Percentiles rank a stretch among this genome's conserved stretches.
Conservation (phyloP, 1,139 yeast genomes). For the Blastobotrys persicus region DNA sequence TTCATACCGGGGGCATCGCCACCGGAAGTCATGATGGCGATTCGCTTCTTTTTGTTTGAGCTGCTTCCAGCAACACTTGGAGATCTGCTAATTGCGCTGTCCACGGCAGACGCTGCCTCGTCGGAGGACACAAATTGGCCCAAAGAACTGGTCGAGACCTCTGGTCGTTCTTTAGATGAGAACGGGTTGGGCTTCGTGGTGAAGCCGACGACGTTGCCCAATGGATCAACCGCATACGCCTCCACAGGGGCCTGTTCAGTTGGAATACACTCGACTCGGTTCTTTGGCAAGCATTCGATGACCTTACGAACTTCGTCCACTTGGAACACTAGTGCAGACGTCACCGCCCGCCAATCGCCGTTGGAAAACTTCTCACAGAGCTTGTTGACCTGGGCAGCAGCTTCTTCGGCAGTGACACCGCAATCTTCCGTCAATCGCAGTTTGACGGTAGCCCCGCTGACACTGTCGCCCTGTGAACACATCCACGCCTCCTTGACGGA, state of each 20-base stretch:
- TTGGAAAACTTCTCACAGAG: constrained; percentile 23
- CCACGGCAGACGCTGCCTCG: background rate
- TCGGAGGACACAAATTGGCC: constrained; percentile 1
- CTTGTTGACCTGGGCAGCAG: constrained; percentile 13
- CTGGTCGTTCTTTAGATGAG: constrained; percentile 24
- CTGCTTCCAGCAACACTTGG: background rate
- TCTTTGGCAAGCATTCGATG: constrained; percentile 16
- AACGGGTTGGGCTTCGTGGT: constrained; percentile 41
- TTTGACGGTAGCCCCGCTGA: constrained; percentile 34
- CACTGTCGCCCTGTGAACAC: constrained; percentile 26
- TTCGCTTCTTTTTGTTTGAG: constrained; percentile 46
- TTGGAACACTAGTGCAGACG: constrained; percentile 36
- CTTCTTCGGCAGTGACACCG: constrained; percentile 28
- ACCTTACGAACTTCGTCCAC: constrained; percentile 29
- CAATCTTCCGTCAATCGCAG: constrained; percentile 29
- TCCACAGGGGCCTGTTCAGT: constrained; percentile 38
- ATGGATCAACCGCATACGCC: constrained; percentile 58
- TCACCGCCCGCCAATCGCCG: constrained; percentile 40
- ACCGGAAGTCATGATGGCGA: constrained; percentile 97
- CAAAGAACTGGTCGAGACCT: constrained; percentile 4
- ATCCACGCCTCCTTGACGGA: constrained; percentile 31
- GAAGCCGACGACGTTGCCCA: constrained; percentile 60
- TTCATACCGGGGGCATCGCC: constrained; percentile 99
- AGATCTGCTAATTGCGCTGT: background rate
- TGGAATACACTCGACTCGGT: constrained; percentile 36